Base-by-base conservation (phyloP, 768 basidiomycete genomes). In the Lentinula sp. region DNA sequence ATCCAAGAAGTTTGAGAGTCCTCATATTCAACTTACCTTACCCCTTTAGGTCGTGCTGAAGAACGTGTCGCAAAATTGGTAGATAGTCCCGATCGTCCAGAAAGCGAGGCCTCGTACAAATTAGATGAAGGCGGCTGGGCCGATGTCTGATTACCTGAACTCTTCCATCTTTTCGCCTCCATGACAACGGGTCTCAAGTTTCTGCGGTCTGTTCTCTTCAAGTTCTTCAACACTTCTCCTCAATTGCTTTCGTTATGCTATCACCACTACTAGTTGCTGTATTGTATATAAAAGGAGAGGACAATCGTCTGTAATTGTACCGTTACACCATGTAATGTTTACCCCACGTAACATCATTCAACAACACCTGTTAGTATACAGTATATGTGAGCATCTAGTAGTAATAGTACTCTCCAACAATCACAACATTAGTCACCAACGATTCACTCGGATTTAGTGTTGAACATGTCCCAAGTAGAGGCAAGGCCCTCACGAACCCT, bases 61-160 rank as follows among this genome's bases (percentile, higher is more conserved):
- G 92, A 94, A 74, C 89, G 92, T 63, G 91, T 94, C 33, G 92
- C 92, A 6, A 94, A 94, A 69, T 78, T 94, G 3, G 93, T 94
- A 32, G 92, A 94, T 70, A 93, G 91, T 67, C 92, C 92, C 4
- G 92, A 94, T 67, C 82, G 87, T 51, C 92, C 92, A 16, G 92
- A 94, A 74, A 92, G 90, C 70, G 92, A 94, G 73, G 92, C 93
- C 7, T 91, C 92, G 3, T 94, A 94, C 73, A 94, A 93, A 71
- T 77, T 94, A 33, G 91, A 93, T 68, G 92, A 93, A 78, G 92
- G 92, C 42, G 92, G 92, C 35, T 94, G 92, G 92, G 81, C 85
- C 18, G 92, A 94, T 68, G 85, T 93, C 62, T 94, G 71, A 84
- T 95, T 88, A 41, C 16, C 10, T n/a, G 1, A 36, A 53, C 10